phyloP scores from a whole-genome alignment of 331 rosid genomes.

The Acacia concinna region DNA sequence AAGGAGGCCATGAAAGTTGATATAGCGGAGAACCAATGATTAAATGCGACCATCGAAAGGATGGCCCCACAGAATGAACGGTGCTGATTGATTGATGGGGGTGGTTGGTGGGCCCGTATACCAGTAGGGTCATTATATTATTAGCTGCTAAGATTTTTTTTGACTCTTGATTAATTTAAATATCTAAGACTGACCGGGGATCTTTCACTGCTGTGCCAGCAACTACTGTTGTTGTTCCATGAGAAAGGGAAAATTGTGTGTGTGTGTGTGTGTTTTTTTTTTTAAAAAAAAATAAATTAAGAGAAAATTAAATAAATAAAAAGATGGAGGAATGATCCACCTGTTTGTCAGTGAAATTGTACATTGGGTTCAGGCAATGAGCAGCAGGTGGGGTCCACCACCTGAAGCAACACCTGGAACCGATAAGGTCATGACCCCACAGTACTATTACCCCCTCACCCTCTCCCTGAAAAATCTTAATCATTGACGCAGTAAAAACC shows the following conservation, averaged over 20 bases:
- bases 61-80: constrained; percentile 53
- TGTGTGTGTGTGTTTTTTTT: neutral
- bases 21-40: constrained; percentile 59
- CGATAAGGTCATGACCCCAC: constrained; percentile 85
- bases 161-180: neutral
- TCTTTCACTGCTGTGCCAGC: constrained; percentile 46
- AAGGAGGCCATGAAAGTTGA: constrained; percentile 23
- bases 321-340: constrained; percentile 91
- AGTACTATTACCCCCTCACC: constrained; percentile 45
- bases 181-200: constrained; percentile 48
- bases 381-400: constrained; percentile 65
- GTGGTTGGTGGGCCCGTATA: constrained; percentile 42
- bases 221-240: constrained; percentile 49
- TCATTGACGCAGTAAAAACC: constrained; percentile 72
- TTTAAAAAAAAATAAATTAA: neutral
- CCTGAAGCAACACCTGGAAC: constrained; percentile 96
- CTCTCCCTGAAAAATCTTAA: constrained; percentile 45
- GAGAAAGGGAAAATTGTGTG: neutral
- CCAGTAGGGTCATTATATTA: constrained; percentile 37
- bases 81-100: constrained; percentile 47
- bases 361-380: constrained; percentile 80
- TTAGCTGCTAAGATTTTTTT: neutral
- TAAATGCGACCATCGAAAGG: constrained; percentile 42
- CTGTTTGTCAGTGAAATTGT: constrained; percentile 98
- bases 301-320: neutral